These are phyloP conservation scores for Hansenula lynferdii DNA, from an alignment of 1,139 yeast species.

Conservation along the genomic window DNA sequence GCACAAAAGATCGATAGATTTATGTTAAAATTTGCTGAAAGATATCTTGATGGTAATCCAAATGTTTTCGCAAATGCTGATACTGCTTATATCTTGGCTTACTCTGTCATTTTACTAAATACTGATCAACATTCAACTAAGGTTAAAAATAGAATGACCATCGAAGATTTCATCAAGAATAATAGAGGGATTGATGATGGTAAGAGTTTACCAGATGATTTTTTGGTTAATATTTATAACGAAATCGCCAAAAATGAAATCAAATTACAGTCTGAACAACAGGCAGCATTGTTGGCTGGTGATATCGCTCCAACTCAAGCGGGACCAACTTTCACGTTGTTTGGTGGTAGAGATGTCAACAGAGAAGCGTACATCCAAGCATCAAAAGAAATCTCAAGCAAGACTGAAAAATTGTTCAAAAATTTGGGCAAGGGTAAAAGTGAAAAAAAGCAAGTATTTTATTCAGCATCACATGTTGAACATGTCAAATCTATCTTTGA, in stretches of 20 bases:
- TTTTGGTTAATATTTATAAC: conserved; percentile 59
- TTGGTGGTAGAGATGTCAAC: conserved; percentile 70
- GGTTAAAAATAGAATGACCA: conserved; percentile 79
- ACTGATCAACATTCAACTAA: conserved; percentile 93
- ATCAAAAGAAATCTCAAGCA: conserved; percentile 84
- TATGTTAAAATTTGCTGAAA: conserved; percentile 94
- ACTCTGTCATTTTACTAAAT: conserved; percentile 88
- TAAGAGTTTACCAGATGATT: conserved; percentile 72
- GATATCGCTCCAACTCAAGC: conserved; percentile 40
- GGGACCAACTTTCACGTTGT: conserved; percentile 48
- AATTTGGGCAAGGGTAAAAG: conserved; percentile 50
- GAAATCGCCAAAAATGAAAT: conserved; percentile 85
- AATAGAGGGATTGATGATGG: conserved; percentile 95
- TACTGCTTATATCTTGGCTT: conserved; percentile 88
- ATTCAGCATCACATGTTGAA: conserved; percentile 73
- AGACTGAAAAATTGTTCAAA: conserved; percentile 82
- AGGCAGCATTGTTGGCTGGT: conserved; percentile 79
- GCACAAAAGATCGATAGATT: conserved; percentile 96
- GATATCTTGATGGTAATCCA: conserved; percentile 87
- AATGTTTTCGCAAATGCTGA: conserved; percentile 84
- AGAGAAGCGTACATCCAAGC: conserved; percentile 91
- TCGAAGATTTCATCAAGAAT: conserved; percentile 79
- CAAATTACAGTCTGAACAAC: conserved; percentile 89
- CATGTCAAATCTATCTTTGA: conserved; percentile 94
- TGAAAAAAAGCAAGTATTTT: conserved; percentile 24